These are phyloP conservation scores for Favolaschia claudopus DNA, from an alignment of 768 basidiomycete species.

Conservation along the genomic window DNA sequence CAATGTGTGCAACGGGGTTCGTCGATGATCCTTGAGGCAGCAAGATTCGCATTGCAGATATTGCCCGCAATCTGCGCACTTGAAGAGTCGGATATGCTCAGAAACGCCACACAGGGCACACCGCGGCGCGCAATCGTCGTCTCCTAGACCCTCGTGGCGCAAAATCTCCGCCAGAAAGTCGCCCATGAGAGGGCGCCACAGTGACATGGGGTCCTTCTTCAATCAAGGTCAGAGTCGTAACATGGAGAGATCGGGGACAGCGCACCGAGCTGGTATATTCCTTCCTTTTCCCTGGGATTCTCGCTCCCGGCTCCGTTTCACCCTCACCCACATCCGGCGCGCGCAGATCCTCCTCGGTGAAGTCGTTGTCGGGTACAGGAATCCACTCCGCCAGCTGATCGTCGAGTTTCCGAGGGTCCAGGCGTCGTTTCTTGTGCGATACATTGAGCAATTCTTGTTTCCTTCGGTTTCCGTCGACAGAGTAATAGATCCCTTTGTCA, in stretches of 20 bases:
- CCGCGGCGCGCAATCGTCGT: not conserved
- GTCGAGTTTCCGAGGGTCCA: too few species aligned
- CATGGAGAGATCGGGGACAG: too few species aligned
- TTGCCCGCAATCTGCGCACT: conserved; percentile 8
- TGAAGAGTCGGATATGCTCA: not conserved
- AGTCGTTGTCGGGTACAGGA: too few species aligned
- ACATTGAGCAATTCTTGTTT: too few species aligned
- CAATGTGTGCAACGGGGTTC: conserved; percentile 5
- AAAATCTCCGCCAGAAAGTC: conserved; percentile 1
- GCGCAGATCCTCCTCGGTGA: too few species aligned
- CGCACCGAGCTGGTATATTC: not conserved
- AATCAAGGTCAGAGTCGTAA: not conserved
- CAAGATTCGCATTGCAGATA: conserved; percentile 11
- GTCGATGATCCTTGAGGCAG: not conserved
- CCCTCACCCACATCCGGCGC: too few species aligned
- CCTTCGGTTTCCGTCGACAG: too few species aligned
- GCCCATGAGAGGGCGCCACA: not conserved
- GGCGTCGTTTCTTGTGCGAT: too few species aligned
- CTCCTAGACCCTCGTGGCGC: conserved; percentile 1
- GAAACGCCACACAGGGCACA: not conserved
- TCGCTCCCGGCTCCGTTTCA: not conserved
- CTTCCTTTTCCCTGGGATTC: too few species aligned
- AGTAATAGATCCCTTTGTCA: too few species aligned
- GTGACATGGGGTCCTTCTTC: not conserved
- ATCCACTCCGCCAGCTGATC: too few species aligned